Base-by-base conservation (phyloP, 306 rosid species). In the Lagenaria siceraria region DNA sequence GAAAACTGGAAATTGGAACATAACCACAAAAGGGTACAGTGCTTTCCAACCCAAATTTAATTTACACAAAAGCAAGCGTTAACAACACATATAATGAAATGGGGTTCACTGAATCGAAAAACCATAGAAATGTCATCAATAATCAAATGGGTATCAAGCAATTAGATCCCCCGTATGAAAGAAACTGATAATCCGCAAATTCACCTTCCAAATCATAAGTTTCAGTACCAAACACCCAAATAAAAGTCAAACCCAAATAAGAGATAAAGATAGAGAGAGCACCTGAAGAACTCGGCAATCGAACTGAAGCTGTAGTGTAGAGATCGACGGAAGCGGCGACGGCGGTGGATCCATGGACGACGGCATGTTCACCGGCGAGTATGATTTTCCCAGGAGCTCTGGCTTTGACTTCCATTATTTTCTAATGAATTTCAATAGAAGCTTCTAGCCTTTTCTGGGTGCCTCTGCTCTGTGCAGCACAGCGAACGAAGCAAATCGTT, bases 341-440 rank as follows among this genome's bases (percentile, higher is more conserved):
- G 6, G 99, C 99, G 14, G 99, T 88, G 69, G 97, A 90, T 85
- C 96, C 97, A 81, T 95, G 97, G 66, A 95, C 99, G 9, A 95
- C 99, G 24, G 99, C 99, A 56, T 95, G 99, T 78, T 95, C 99
- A 6, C 97, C 99, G 36, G 97, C 71, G 19, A 95, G 85, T 7
- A 95, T 95, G 27, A 95, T 85, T 73, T 95, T 95, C 22, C 99
- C 99, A 0, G 99, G 99, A 74, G 99, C 99, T 90, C 93, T 87
- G 22, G 96, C 85, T 78, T 84, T 85, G 43, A 90, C 97, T 84
- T 95, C 97, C 97, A 95, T 93, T 70, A 0, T 36, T 51, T 24
- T 8, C 4, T 36, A 17, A 8, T 35, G 49, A 49, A 33, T 24
- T 72, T 27, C 12, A 48, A 10, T 6, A 25, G 2, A 21, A 73